Conservation (phyloP, 225 moss, liverwort and hornwort genomes). For the Sphagnum tenellum region DNA sequence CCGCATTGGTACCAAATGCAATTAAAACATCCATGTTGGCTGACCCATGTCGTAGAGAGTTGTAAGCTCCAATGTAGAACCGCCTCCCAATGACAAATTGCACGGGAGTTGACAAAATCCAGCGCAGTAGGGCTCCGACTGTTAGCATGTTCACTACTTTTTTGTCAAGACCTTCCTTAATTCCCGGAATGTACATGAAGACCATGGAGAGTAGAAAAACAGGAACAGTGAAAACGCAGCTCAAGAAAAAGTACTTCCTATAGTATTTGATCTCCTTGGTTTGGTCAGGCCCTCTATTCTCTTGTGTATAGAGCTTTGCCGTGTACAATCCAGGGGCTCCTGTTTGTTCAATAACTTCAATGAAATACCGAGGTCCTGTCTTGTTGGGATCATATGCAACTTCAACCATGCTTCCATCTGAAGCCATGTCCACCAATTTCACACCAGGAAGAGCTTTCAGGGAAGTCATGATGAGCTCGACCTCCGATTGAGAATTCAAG, state of each 20-base stretch:
- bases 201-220: constrained; percentile 88
- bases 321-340: constrained; percentile 35
- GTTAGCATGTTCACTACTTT: constrained; percentile 58
- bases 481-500: constrained; percentile 29
- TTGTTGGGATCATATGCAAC: constrained; percentile 77
- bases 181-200: constrained; percentile 70
- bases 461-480: constrained; percentile 60
- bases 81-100: constrained; percentile 81
- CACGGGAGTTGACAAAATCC: constrained; percentile 78
- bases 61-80: constrained; percentile 88
- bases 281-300: constrained; percentile 55
- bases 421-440: constrained; percentile 64
- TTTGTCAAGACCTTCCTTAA: constrained; percentile 64
- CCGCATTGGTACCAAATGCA: constrained; percentile 88
- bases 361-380: constrained; percentile 71
- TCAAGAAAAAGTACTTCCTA: constrained; percentile 65
- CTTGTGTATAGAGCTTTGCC: constrained; percentile 45
- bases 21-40: constrained; percentile 96
- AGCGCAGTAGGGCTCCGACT: constrained; percentile 64
- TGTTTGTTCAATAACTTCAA: constrained; percentile 69
- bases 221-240: constrained; percentile 84
- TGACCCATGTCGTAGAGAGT: constrained; percentile 71
- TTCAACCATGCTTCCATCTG: constrained; percentile 26
- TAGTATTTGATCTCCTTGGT: constrained; percentile 51
- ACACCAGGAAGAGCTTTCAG: constrained; percentile 67